Base-by-base conservation (phyloP, 345 rosid species). In the Jatropha curcas region DNA sequence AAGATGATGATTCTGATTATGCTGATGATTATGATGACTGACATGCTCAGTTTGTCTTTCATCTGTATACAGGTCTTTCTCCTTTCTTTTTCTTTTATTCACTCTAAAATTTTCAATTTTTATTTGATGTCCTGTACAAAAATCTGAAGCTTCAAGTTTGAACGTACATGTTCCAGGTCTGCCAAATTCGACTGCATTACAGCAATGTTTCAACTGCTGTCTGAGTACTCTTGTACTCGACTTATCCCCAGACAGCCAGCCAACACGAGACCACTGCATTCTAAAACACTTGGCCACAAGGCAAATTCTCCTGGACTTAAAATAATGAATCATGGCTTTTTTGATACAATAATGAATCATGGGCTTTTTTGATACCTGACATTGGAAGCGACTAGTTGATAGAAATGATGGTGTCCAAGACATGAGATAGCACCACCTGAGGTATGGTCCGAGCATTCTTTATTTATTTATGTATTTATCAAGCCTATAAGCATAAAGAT, bases 1-100 rank as follows among this genome's bases (percentile, higher is more conserved):
- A 87, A 80, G 93, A 89, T 75, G 88, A 87, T 41, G 96, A 92
- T 51, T 86, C 77, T 62, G 67, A 75, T 65, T 79, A 72, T 37
- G 30, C 51, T 34, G 78, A 79, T 14, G 68, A 64, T n/a, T 68
- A 79, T n/a, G 71, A 70, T 51, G 71, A 58, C 35, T 56, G 73
- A 73, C 41, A 5, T 27, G 13, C 69, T 52, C 33, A 30, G 16
- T 25, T n/a, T 9, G n/a, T n/a, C 10, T 41, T 41, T 3, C 22
- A 16, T 48, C 53, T 24, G 56, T 17, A 34, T 24, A n/a, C 27
- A 51, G 69, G 69, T 72, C 37, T 7, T 64, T 37, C 41, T 60
- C 9, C 0, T 55, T 5, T 14, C 7, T 19, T 70, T 58, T 70
- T 41, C 16, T 30, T 17, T 27, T 25, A 7, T 43, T 25, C 17